Base-by-base conservation (phyloP, 352 stramenopile genomes). In the Phytopythium oedochilum region DNA sequence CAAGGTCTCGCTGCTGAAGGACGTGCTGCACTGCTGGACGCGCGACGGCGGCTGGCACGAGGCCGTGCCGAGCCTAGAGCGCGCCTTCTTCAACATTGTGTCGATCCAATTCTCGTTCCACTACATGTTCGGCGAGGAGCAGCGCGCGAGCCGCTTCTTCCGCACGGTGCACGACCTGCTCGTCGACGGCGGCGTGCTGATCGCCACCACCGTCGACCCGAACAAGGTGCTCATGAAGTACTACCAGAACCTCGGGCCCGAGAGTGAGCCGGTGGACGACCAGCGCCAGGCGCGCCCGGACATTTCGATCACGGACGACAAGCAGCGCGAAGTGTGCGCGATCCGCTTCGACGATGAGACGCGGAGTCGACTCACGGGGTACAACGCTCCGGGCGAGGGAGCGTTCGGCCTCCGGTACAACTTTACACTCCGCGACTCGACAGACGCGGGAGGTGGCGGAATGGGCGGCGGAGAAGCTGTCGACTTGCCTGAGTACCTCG, bases 91-190 rank as follows among this genome's bases (percentile, higher is more conserved):
- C 70, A 91, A 98, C 69, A 83, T 99, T 20, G 91, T 98, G n/a
- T 98, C 86, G 43, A 98, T 99, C 67, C 97, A 99, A 78, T 99
- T 99, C 73, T 96, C 97, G 14, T 97, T 99, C 63, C 97, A 99
- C 73, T 99, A 99, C 83, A 99, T 99, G 96, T 99, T 99, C 82
- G 86, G 91, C 31, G 94, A 96, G 17, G 75, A 88, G 32, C 69
- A 93, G 60, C 83, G 95, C 18, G 95, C 97, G 2, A 69, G 73
- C 32, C 73, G 84, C 22, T 99, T 99, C 63, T 98, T 99, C 64
- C 73, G 84, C 38, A 98, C 95, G 36, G 85, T 99, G 8, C 91
- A 92, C 55, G 70, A 87, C 36, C 65, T 98, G 46, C 75, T 99
- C 25, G 76, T 85, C 25, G 81, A 96, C 61, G 96, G 96, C 36